Base-by-base conservation (phyloP, 1,139 yeast genomes). In the Candida sojae region DNA sequence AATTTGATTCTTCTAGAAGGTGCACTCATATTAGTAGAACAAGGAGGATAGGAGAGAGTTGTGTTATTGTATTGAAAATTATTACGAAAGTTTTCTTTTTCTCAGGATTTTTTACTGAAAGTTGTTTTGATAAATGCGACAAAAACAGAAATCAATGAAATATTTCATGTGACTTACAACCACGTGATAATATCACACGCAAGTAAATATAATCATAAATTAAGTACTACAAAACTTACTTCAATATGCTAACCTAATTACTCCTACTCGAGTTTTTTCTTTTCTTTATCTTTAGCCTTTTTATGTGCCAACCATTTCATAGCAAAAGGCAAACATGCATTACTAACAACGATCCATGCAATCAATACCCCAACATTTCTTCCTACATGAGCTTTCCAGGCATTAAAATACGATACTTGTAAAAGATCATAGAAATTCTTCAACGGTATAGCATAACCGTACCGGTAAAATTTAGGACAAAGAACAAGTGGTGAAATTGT, bases 371-470 rank as follows among this genome's bases (percentile, higher is more conserved):
- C 83, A 44, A 77, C 59, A 48, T 76, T 62, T 45, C 80, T 62
- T 1, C 82, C 83, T 56, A 80, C 53, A 21, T 69, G 47, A 0
- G 79, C 79, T 54, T 71, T 75, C 64, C 75, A 73, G 0, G 79
- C 65, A 57, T 79, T 57, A 48, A 75, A 73, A 39, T 77, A 67
- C 0, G 75, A 65, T 5, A 77, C 75, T 50, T 77, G 80, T 61
- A 76, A 57, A 40, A 78, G 59, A 44, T 77, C 79, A 52, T 75
- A 70, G 1, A 79, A 70, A 54, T 77, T 75, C 45, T 71, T 68
- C 42, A 79, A 73, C 1, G 86, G 85, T 63, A 78, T 66, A 2
- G 79, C 83, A 56, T 79, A 78, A 0, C 83, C 82, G 51, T 74
- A 80, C 32, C 78, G 60, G 60, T 66, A 80, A 55, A 80, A 69